Base-by-base conservation (phyloP, 2,329 filamentous ascomycete genomes). In the Cryphonectria naterciae region DNA sequence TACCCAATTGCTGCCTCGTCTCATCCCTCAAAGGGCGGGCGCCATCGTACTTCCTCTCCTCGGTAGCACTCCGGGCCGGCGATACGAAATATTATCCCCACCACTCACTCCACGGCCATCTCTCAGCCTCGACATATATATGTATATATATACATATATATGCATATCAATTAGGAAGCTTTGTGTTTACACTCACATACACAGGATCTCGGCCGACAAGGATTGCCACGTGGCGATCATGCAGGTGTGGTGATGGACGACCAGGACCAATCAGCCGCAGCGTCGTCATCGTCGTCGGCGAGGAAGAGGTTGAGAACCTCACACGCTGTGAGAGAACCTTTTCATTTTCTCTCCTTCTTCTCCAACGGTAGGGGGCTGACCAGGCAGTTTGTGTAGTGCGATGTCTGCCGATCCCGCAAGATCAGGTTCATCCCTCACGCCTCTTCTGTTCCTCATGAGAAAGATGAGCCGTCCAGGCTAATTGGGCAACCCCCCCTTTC, bases 351-450 rank as follows among this genome's bases (percentile, higher is more conserved):
- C 22, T n/a, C 15, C 54, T 19, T 13, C 54, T 32, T 58, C 54
- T 32, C 13, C 13, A 32, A 58, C 13, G 49, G 6, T 25, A 19
- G 28, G 17, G 56, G 17, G 56, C 67, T 70, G 60, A 69, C 70
- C 72, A 54, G 37, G 52, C 71, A 60, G 41, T 49, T 43, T 67
- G 32, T 70, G 32, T 70, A 86, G 84, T 86, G 84, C 71, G 84
- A 86, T 74, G 77, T 80, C 8, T 86, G 84, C 75, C 80, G 84
- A 70, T 78, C 80, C 67, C 80, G 82, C 68, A 86, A 86, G 77
- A 85, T 85, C 69, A 80, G 84, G 84, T 84, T 71, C 43, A 61
- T 32, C 70, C 54, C 54, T 32, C 54, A 32, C 54, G 61, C 39
- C 58, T 67, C 54, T 28, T 28, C 37, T 37, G 65, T 39, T 22